Evolutionary conservation across 192 early-diverging fungal genomes (phyloP), one percentile per base, ranked within the genome.

Genomic region (Umbelopsis sp.): DNA sequence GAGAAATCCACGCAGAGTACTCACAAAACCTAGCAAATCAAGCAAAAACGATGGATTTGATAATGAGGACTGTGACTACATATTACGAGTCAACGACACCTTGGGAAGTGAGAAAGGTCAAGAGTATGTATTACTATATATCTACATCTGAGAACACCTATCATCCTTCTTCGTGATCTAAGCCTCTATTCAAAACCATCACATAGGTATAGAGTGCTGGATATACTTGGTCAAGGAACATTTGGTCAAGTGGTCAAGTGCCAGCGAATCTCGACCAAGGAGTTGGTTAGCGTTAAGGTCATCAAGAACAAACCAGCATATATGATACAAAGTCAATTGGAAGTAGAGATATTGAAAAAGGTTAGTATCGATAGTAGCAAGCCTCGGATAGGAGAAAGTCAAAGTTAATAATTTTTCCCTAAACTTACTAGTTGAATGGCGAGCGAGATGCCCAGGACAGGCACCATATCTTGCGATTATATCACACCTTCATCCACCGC

Each of bases 211-310:
- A 78, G 91, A 45, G 97, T 99, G 65, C 73, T 96, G 69, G 97
- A 98, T 79, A 85, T 95, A 44, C 82, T 99, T 8, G 98, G 98
- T 9, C 91, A 94, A 81, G 98, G 98, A 50, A 98, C 98, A 5
- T 99, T 98, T 88, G 98, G 98, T 5, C 98, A 99, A 80, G 98
- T 99, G 6, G 96, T 96, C 45, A 97, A 95, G 77, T 98, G 96
- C 76, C 88, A 92, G 62, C 93, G 96, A 68, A 77, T 97, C 34
- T 93, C 91, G 73, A 97, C 97, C 14, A 89, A 92, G 77, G 94
- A 95, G 56, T 74, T 91, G 24, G 91, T 96, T 29, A 96, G 95
- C 38, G 90, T 98, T 45, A 99, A 99, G 81, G 94, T 99, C 22
- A 97, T 99, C 71, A 99, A 99, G 76, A 99, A 99, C 83, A 97